These are phyloP conservation scores for Fonsecaea multimorphosa DNA, from an alignment of 2,329 filamentous ascomycete species.

Conservation along the genomic window DNA sequence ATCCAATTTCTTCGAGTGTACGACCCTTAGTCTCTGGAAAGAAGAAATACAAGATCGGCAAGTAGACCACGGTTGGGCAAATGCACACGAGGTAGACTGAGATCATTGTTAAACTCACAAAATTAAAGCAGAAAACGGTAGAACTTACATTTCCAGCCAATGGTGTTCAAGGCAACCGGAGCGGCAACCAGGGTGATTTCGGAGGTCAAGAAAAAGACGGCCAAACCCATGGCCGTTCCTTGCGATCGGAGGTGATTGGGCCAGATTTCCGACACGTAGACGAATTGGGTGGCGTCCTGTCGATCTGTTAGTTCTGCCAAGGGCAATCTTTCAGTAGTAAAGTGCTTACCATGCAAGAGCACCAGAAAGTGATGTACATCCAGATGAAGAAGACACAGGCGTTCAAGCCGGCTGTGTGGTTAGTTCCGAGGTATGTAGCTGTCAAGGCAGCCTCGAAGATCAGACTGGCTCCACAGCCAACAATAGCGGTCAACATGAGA, in stretches of 20 bases:
- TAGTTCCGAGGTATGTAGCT: constrained; percentile 45
- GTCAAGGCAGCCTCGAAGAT: constrained; percentile 48
- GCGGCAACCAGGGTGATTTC: constrained; percentile 36
- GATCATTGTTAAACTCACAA: too few relatives aligned
- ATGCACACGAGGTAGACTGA: constrained; percentile 47
- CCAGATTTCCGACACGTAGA: constrained; percentile 35
- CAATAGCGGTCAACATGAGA: constrained; percentile 48
- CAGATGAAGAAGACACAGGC: constrained; percentile 52
- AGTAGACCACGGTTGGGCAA: constrained; percentile 80
- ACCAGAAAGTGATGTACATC: constrained; percentile 50
- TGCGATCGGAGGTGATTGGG: constrained; percentile 35
- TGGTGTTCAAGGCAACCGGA: constrained; percentile 44
- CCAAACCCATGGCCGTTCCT: constrained; percentile 33
- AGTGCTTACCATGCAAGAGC: constrained; percentile 46
- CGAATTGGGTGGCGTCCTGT: constrained; percentile 38
- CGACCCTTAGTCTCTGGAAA: constrained; percentile 44
- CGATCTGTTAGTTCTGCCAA: too few relatives aligned
- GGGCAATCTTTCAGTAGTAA: neutral
- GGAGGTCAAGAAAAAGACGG: constrained; percentile 28
- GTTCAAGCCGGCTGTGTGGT: constrained; percentile 45
- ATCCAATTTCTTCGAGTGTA: constrained; percentile 43
- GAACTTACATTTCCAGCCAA: constrained; percentile 44
- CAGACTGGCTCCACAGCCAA: constrained; percentile 48
- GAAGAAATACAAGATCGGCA: constrained; percentile 53
- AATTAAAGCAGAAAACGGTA: neutral